phyloP scores from a whole-genome alignment of 192 early-diverging fungal species.

The Martensiomyces pterosporus region DNA sequence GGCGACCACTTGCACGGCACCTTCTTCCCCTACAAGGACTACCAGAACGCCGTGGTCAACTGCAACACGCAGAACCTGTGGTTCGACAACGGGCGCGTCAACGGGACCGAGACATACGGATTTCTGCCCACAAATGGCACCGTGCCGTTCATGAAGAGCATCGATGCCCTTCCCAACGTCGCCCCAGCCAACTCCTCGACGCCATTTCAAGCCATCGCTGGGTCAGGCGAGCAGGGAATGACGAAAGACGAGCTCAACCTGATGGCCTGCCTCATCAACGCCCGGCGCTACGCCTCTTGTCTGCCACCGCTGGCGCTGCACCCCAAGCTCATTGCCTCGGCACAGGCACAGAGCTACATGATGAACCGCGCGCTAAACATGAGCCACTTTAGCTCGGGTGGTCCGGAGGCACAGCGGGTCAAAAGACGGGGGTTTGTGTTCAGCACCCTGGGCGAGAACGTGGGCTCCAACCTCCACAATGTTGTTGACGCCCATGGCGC shows the following conservation, averaged over 20 bases:
- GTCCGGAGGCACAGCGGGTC: conserved; percentile 15
- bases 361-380: conserved; percentile 39
- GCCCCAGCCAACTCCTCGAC: conserved; percentile 12
- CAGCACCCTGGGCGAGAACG: conserved; percentile 22
- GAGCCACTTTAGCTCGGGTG: conserved; percentile 26
- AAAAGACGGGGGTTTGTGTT: conserved; percentile 35
- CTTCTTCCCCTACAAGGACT: conserved; percentile 20
- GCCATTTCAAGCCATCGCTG: conserved; percentile 21
- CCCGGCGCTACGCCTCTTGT: conserved; percentile 35
- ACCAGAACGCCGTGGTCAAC: conserved; percentile 1
- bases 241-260: conserved; percentile 39
- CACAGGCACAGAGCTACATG: conserved; percentile 48
- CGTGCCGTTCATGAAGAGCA: conserved; percentile 25
- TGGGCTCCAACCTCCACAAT: conserved; percentile 15
- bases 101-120: conserved; percentile 20
- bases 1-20: conserved; percentile 6
- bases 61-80: conserved; percentile 1
- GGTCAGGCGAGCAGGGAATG: conserved; percentile 24
- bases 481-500: conserved; percentile 11
- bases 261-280: conserved; percentile 37
- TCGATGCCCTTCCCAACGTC: conserved; percentile 15
- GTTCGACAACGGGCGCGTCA: conserved; percentile 17
- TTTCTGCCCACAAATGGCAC: conserved; percentile 24
- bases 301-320: conserved; percentile 34
- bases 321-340: conserved; percentile 25